Evolutionary conservation across 1,139 yeast genomes (phyloP).

Genomic region (Suhomyces coccinellae): DNA sequence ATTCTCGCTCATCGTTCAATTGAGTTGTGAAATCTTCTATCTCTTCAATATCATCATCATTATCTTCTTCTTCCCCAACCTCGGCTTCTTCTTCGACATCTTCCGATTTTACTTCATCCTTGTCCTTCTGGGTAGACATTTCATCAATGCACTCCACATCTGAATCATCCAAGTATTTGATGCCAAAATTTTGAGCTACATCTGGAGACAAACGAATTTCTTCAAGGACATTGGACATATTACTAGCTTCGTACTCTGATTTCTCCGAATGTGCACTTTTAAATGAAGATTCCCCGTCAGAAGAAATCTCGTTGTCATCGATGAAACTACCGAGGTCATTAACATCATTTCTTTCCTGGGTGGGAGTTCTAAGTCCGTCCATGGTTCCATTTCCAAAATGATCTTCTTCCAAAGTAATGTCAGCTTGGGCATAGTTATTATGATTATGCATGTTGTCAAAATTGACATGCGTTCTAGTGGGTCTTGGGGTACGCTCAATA

Average conservation of each 20-base stretch:
- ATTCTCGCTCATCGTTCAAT: conserved; percentile 45
- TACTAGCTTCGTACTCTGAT: conserved; percentile 17
- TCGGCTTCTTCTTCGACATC: conserved; percentile 12
- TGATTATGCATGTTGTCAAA: background rate
- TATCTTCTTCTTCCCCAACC: conserved; percentile 12
- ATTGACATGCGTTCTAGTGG: background rate
- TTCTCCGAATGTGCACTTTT: conserved; percentile 21
- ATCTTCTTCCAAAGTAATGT: conserved; percentile 39
- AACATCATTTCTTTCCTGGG: conserved; percentile 36
- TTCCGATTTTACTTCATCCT: conserved; percentile 7
- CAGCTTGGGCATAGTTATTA: background rate
- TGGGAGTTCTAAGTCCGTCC: conserved; percentile 42
- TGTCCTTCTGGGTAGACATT: conserved; percentile 10
- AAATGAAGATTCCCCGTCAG: conserved; percentile 14
- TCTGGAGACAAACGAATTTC: conserved; percentile 33
- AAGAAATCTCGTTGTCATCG: conserved; percentile 24
- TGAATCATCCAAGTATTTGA: conserved; percentile 19
- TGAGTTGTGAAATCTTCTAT: conserved; percentile 41
- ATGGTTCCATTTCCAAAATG: conserved; percentile 41
- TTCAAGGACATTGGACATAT: conserved; percentile 22
- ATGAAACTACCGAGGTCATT: conserved; percentile 38
- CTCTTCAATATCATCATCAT: conserved; percentile 30
- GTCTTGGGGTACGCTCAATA: conserved; percentile 14
- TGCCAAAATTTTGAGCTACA: conserved; percentile 32
- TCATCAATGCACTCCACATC: conserved; percentile 14